Evolutionary conservation across 2,329 filamentous ascomycete genomes (phyloP), one percentile per base, ranked within the genome.

Genomic region (Didymella pomorum): DNA sequence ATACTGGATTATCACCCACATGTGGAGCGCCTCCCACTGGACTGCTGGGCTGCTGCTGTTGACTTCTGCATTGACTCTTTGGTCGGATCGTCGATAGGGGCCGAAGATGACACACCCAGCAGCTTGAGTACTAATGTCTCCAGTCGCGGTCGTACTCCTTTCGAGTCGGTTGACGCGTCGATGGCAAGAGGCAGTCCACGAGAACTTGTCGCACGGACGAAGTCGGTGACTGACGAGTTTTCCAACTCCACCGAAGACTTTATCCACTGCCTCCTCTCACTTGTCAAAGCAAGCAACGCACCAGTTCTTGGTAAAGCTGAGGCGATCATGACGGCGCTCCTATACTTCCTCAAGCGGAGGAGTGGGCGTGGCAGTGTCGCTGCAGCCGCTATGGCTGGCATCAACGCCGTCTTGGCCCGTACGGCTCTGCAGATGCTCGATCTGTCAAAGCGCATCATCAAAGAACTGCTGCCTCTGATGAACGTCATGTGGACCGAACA

Each of bases 1-100:
- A 78, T 97, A 3, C 83, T 98, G 18, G 86, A 87, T 41, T 86
- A 90, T 68, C 86, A 87, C 44, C 84, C 91, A 18, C 92, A 96
- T 74, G 87, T 90, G 26, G 96, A 98, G 76, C 88, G 93, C 68
- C 81, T 98, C 12, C 84, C 87, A 11, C 80, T 80, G 20, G 82
- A 86, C 14, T 83, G 87, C 56, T 97, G 93, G 93, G 79, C 86
- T 46, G 77, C 79, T 10, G 85, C 89, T 49, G 83, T 90, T 16
- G 83, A 87, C 49, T 95, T 98, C 69, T 91, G 91, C 65, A 80
- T 88, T 51, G 80, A 85, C 28, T 81, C 82, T n/a, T 81, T 97
- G 33, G 60, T 66, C n/a, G 63, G 65, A 31, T 61, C 68, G 54
- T 69, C 74, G 16, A 50, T 60, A 23, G 67, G 70, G 23, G 61